Percentiles rank a stretch among this genome's conserved stretches.
Conservation (phyloP, 805 yeast genomes). For the Hagleromyces aurorensis region DNA sequence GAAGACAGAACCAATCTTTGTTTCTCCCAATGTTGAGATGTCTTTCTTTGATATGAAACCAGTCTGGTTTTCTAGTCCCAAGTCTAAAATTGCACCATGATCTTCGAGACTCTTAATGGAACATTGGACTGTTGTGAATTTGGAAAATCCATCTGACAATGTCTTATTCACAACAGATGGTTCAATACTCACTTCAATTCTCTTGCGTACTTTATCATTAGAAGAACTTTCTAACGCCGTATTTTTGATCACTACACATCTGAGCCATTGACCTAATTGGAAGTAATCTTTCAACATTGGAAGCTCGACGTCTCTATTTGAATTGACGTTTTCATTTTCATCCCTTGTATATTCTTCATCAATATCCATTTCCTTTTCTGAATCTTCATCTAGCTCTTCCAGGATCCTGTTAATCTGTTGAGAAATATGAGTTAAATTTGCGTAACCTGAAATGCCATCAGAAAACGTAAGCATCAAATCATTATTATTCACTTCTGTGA, state of each 20-base stretch:
- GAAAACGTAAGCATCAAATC: conserved; percentile 70
- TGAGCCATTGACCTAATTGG: conserved; percentile 73
- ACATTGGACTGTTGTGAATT: conserved; percentile 60
- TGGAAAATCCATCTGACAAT: conserved; percentile 57
- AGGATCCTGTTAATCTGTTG: conserved; percentile 49
- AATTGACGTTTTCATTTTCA: conserved; percentile 28
- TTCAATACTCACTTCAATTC: conserved; percentile 64
- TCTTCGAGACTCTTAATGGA: conserved; percentile 79
- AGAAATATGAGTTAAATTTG: conserved; percentile 68
- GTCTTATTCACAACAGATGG: conserved; percentile 66
- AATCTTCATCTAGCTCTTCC: conserved; percentile 48
- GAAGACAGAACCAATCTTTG: conserved; percentile 60
- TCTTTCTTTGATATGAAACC: conserved; percentile 78
- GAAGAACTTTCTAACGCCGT: conserved; percentile 33
- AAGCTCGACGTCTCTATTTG: conserved; percentile 32
- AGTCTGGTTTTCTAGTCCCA: conserved; percentile 49
- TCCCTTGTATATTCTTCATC: conserved; percentile 30
- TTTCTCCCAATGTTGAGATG: conserved; percentile 33
- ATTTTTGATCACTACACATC: conserved; percentile 65
- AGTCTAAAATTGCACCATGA: conserved; percentile 74
- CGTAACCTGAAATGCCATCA: conserved; percentile 71
- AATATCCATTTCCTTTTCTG: conserved; percentile 35
- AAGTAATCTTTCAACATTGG: conserved; percentile 54
- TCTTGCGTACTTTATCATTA: conserved; percentile 43
- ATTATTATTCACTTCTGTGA: conserved; percentile 48